Percentiles rank a stretch among this genome's conserved stretches.
These are phyloP conservation scores for Tremella mesenterica DNA, from an alignment of 768 basidiomycete genomes.

Conservation along the genomic window DNA sequence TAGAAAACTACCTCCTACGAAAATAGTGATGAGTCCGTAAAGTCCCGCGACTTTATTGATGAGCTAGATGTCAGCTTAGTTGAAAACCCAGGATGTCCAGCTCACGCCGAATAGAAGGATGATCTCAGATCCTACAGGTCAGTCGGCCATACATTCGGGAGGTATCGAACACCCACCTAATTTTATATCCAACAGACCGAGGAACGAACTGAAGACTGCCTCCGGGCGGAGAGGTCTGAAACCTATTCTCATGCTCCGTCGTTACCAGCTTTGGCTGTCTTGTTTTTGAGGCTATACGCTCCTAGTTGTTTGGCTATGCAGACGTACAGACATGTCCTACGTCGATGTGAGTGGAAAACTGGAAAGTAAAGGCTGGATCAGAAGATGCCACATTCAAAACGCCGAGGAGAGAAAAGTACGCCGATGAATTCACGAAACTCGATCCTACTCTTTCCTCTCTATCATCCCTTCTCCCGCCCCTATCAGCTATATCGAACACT, in stretches of 20 bases:
- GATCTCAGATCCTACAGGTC: conserved; percentile 58
- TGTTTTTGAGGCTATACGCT: not conserved
- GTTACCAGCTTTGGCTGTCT: too few relatives aligned
- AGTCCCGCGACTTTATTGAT: conserved; percentile 97
- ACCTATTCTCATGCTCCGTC: conserved; percentile 27
- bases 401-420: not conserved
- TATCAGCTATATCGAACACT: too few relatives aligned
- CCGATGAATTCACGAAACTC: conserved; percentile 1
- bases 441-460: not conserved
- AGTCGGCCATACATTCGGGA: not conserved
- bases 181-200: conserved; percentile 84
- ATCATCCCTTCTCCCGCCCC: too few relatives aligned
- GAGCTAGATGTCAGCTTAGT: conserved; percentile 19
- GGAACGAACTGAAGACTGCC: conserved; percentile 54
- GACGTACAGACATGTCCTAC: too few relatives aligned
- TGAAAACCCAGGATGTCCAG: conserved; percentile 12
- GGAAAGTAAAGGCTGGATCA: too few relatives aligned
- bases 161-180: conserved; percentile 51
- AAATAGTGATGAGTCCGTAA: conserved; percentile 85
- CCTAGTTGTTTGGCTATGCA: not conserved
- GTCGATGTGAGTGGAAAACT: too few relatives aligned
- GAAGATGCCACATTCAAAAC: conserved; percentile 7
- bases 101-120: conserved; percentile 80
- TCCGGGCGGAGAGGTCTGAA: conserved; percentile 15
- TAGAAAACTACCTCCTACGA: conserved; percentile 74